These are phyloP conservation scores for Canavalia ensiformis DNA, from an alignment of 306 rosid species.

Conservation along the genomic window DNA sequence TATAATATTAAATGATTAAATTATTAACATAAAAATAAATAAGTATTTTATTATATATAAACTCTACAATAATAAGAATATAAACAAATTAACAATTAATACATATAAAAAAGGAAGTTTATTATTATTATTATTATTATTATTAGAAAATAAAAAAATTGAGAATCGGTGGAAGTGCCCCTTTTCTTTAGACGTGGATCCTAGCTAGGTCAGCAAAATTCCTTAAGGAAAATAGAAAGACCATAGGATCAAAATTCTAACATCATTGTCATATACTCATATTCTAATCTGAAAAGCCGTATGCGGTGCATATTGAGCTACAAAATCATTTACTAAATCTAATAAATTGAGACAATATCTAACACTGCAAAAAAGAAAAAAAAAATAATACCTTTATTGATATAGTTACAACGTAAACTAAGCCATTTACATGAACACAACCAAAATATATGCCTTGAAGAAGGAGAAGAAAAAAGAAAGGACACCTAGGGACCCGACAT, in stretches of 20 bases:
- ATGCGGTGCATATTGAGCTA: neutral
- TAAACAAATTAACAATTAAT: no score
- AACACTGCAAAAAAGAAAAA: neutral
- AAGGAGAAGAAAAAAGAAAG: neutral
- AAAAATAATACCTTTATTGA: neutral
- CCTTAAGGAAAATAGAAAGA: neutral
- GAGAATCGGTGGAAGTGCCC: neutral
- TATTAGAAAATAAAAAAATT: neutral
- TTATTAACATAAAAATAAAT: no score
- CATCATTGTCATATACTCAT: neutral
- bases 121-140: no score
- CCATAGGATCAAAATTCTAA: neutral
- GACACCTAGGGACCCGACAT: slow-evolving; percentile 57
- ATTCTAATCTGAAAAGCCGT: neutral
- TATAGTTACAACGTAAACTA: neutral
- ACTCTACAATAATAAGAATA: no score
- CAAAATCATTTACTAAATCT: no score
- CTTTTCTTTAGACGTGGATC: neutral
- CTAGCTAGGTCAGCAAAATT: neutral
- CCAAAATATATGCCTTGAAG: neutral
- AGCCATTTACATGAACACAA: neutral
- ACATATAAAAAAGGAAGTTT: no score
- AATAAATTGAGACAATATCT: neutral
- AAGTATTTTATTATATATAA: no score
- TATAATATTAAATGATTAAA: no score